Base-by-base conservation (phyloP, 129 eudicot genomes). In the Oenanthe sinensis region DNA sequence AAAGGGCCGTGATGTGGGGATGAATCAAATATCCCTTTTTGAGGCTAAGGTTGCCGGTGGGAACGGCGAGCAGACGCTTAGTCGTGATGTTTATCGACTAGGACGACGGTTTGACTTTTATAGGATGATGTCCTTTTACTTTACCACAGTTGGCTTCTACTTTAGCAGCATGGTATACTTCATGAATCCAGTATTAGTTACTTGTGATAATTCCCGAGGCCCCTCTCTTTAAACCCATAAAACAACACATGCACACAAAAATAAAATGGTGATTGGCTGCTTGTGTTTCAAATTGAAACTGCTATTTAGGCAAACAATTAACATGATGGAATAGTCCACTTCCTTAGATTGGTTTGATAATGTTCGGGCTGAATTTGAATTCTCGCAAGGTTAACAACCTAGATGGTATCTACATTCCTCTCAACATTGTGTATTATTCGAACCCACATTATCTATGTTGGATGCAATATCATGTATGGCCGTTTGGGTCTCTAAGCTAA, bases 31-130 rank as follows among this genome's bases (percentile, higher is more conserved):
- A 80, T 91, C 98, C 36, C 87, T 81, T 49, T 94, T 94, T 74
- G 98, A 94, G 86, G 98, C 98, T 55, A 94, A 94, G 82, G 97
- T 94, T 71, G 97, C 98, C 68, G 91, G 90, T 76, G 98, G 98
- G 82, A 94, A 94, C 76, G 98, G 98, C 44, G 98, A 94, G 84
- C 98, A 94, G 82, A 91, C 97, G 63, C 96, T 94, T 19, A 91
- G 98, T 69, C 89, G 98, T 65, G 98, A 94, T 82, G 93, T 94
- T 54, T 91, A 89, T 79, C 80, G 98, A 50, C 92, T 94, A 77
- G 98, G 98, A 43, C 91, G 95, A 16, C 90, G 93, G 2, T 91
- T 94, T 83, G 98, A 94, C 85, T 94, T 94, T 77, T 94, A 80
- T 71, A 84, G 98, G 75, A 94, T 94, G 98, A 26, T 94, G 71